These are phyloP conservation scores for Lotmaria passim DNA, from an alignment of 208 protist species.

Conservation along the genomic window DNA sequence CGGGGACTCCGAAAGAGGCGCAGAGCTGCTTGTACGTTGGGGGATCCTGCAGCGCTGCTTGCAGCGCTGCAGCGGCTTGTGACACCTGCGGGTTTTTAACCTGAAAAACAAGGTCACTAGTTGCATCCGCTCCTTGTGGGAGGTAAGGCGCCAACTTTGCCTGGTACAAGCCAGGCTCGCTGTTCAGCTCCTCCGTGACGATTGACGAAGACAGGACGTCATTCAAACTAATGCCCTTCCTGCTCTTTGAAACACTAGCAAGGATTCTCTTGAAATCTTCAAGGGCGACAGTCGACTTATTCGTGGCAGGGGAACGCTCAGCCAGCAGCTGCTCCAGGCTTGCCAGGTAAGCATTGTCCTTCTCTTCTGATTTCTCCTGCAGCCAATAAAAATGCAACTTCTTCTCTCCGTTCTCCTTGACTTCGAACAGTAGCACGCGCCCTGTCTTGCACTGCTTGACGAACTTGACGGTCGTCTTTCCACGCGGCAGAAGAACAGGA, in stretches of 20 bases:
- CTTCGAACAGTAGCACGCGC: conserved; percentile 71
- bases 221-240: conserved; percentile 34
- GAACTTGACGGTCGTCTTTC: conserved; percentile 39
- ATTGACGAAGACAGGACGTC: conserved; percentile 58
- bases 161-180: conserved; percentile 64
- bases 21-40: conserved; percentile 58
- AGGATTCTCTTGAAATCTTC: conserved; percentile 69
- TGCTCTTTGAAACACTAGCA: conserved; percentile 43
- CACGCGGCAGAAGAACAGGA: conserved; percentile 29
- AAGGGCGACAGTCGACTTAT: conserved; percentile 36
- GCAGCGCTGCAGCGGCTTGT: conserved; percentile 43
- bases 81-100: conserved; percentile 74
- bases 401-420: conserved; percentile 31
- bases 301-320: conserved; percentile 3
- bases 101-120: conserved; percentile 55
- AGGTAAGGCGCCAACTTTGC: conserved; percentile 47
- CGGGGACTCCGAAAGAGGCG: conserved; percentile 53
- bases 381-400: conserved; percentile 81
- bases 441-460: conserved; percentile 80
- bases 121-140: conserved; percentile 39
- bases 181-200: conserved; percentile 56
- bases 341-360: conserved; percentile 58
- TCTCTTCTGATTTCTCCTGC: conserved; percentile 79
- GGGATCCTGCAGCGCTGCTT: conserved; percentile 55
- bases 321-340: conserved; percentile 52